These are phyloP conservation scores for Theobroma cacao DNA, from an alignment of 345 rosid species.

Conservation along the genomic window DNA sequence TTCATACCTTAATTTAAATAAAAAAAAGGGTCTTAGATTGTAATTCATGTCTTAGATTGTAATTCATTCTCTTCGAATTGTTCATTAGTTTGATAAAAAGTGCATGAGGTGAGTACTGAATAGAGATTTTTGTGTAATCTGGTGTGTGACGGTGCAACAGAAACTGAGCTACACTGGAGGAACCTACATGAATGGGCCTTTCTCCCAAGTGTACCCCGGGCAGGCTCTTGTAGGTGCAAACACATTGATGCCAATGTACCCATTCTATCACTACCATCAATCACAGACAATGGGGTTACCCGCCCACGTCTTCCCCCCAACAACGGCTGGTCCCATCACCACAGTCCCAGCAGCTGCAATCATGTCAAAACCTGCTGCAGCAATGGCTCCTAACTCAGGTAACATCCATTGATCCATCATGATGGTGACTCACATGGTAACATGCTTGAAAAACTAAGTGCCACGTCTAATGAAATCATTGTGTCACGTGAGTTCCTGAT, in stretches of 20 bases:
- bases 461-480: conserved; percentile 21
- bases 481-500: conserved; percentile 49
- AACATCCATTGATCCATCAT: conserved; percentile 7
- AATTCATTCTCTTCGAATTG: too few relatives aligned
- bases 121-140: not conserved
- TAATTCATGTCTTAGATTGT: too few relatives aligned
- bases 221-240: conserved; percentile 64
- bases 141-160: conserved; percentile 32
- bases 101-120: too few relatives aligned
- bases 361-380: conserved; percentile 55
- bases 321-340: conserved; percentile 40
- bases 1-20: too few relatives aligned
- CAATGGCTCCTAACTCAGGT: conserved; percentile 64
- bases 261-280: conserved; percentile 65
- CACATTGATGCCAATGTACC: conserved; percentile 84
- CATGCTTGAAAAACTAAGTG: not conserved
- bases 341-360: conserved; percentile 34
- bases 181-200: conserved; percentile 68
- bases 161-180: conserved; percentile 72
- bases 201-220: conserved; percentile 65
- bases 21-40: too few relatives aligned
- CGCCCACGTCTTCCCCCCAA: conserved; percentile 49
- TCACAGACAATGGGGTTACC: conserved; percentile 79
- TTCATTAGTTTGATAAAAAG: too few relatives aligned
- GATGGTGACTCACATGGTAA: conserved; percentile 22